Conservation (phyloP, 176 grass and related monocot genomes). For the Leersia perrieri region DNA sequence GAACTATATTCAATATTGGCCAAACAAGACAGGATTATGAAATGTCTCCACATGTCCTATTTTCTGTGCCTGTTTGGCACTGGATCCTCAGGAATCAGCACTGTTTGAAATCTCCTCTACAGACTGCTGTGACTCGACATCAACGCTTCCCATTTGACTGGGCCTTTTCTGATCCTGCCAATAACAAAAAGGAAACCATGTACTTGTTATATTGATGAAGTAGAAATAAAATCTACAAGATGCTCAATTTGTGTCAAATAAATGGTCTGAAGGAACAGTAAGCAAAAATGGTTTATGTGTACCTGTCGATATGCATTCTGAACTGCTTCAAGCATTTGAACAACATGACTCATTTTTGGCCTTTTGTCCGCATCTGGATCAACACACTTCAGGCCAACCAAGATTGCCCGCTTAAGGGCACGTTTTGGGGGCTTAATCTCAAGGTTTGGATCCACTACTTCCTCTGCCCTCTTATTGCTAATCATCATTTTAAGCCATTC, state of each 20-base stretch:
- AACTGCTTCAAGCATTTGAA: conserved; percentile 87
- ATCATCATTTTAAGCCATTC: conserved; percentile 98
- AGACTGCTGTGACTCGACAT: conserved; percentile 61
- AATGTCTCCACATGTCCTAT: conserved; percentile 22
- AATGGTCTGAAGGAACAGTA: neutral
- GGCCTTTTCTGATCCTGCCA: conserved; percentile 60
- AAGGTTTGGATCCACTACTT: conserved; percentile 73
- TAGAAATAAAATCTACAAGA: neutral
- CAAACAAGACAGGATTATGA: conserved; percentile 24
- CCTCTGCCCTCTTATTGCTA: conserved; percentile 70
- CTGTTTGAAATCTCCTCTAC: conserved; percentile 42
- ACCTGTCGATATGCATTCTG: conserved; percentile 67
- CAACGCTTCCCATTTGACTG: conserved; percentile 65
- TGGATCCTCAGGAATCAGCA: conserved; percentile 35
- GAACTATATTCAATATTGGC: conserved; percentile 30
- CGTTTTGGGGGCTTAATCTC: conserved; percentile 67
- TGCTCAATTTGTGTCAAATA: neutral
- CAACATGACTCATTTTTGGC: conserved; percentile 96
- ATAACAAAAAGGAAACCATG: neutral
- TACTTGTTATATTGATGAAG: neutral
- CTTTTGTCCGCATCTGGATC: conserved; percentile 91
- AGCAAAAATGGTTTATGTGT: conserved; percentile 4
- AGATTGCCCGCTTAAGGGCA: conserved; percentile 78
- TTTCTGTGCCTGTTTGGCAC: conserved; percentile 16
- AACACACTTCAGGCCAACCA: conserved; percentile 85